Percentiles rank a stretch among this genome's conserved stretches.
Evolutionary conservation across 768 basidiomycete genomes (phyloP).

Genomic region (Fistulinella prunicolor): DNA sequence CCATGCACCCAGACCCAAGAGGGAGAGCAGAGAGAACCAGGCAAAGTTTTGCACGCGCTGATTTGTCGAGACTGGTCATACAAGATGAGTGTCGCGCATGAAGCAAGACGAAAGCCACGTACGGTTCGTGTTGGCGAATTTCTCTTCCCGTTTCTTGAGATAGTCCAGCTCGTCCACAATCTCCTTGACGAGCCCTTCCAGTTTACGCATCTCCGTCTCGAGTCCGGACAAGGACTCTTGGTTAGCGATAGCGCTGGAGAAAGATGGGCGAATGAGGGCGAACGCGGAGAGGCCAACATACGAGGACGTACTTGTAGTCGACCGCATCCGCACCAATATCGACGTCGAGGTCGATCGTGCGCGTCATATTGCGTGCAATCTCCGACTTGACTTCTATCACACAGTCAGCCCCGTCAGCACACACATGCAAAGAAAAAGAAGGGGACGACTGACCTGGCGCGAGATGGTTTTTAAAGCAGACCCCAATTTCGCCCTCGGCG

Average conservation of each 20-base stretch:
- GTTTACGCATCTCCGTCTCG: slow-evolving; percentile 97
- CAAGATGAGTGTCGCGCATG: background rate
- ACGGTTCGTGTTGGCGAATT: slow-evolving; percentile 89
- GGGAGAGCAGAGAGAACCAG: slow-evolving; percentile 78
- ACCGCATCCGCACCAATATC: slow-evolving; percentile 98
- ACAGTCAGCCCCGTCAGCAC: background rate
- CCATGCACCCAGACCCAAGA: slow-evolving; percentile 84
- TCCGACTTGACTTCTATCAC: slow-evolving; percentile 44
- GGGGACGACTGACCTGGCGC: slow-evolving; percentile 50
- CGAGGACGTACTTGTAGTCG: slow-evolving; percentile 88
- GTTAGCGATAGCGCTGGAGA: slow-evolving; percentile 91
- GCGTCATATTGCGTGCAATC: slow-evolving; percentile 48
- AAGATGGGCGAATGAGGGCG: slow-evolving; percentile 1
- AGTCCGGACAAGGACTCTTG: slow-evolving; percentile 94
- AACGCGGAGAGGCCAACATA: background rate
- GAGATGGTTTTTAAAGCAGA: slow-evolving; percentile 86
- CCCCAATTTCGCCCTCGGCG: slow-evolving; percentile 90
- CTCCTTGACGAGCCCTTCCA: slow-evolving; percentile 93
- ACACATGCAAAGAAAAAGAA: background rate
- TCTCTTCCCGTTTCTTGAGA: slow-evolving; percentile 84
- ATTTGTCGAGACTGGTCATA: slow-evolving; percentile 79
- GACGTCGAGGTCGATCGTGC: slow-evolving; percentile 88
- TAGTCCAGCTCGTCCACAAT: slow-evolving; percentile 92
- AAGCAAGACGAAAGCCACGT: slow-evolving; percentile 28
- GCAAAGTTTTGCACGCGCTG: slow-evolving; percentile 89